Conservation (phyloP, 768 basidiomycete genomes). For the Lactarius akahatsu region DNA sequence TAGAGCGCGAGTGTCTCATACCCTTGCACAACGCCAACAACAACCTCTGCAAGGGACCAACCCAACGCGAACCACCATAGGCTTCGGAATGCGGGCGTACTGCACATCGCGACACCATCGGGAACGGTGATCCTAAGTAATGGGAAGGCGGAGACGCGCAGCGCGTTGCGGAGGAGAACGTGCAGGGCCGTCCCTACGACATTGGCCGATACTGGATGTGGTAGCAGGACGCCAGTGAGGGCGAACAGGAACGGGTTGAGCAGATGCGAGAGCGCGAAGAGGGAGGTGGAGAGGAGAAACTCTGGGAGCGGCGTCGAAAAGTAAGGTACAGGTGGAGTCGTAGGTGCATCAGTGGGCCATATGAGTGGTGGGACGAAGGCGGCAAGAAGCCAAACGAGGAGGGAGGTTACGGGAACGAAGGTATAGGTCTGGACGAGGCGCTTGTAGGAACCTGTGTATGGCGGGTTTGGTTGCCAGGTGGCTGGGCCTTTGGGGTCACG, state of each 20-base stretch:
- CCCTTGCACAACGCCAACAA: constrained; percentile 65
- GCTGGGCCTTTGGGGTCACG: not conserved
- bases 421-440: constrained; percentile 52
- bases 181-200: constrained; percentile 46
- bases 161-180: constrained; percentile 49
- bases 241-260: constrained; percentile 50
- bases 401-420: constrained; percentile 30
- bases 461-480: not conserved
- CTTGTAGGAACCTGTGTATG: constrained; percentile 57
- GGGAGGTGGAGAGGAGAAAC: constrained; percentile 54
- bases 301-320: constrained; percentile 68
- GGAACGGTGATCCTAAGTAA: constrained; percentile 52
- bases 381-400: constrained; percentile 50
- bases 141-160: constrained; percentile 56
- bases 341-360: constrained; percentile 38
- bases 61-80: constrained; percentile 81
- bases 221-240: constrained; percentile 36
- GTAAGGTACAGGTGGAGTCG: constrained; percentile 44
- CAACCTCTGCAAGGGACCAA: constrained; percentile 69
- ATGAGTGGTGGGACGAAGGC: constrained; percentile 49
- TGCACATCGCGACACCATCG: constrained; percentile 50
- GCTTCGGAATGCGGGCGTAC: constrained; percentile 55
- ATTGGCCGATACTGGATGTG: constrained; percentile 37
- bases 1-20: constrained; percentile 69
- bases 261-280: constrained; percentile 60